Percentiles rank a stretch among this genome's conserved stretches.
Evolutionary conservation across 164 flowering plant species (phyloP).

Genomic region (Vitis amurensis): DNA sequence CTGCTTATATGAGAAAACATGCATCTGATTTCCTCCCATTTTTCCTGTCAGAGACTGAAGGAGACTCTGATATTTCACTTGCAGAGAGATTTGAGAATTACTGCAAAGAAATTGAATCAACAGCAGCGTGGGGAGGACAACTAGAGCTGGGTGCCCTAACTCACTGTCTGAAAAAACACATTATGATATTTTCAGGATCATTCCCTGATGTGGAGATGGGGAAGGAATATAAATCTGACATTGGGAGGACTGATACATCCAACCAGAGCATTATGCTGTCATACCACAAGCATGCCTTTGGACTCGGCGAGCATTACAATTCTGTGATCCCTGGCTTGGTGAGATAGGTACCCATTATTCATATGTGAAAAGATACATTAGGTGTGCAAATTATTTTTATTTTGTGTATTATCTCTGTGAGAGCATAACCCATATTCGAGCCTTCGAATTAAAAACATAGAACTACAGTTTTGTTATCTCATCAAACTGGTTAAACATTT

Average conservation of each 20-base stretch:
- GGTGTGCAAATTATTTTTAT: too few species aligned
- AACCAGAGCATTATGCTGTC: slow-evolving; percentile 63
- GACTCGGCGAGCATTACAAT: slow-evolving; percentile 97
- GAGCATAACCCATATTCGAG: too few species aligned
- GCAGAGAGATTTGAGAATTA: slow-evolving; percentile 67
- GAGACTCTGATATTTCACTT: slow-evolving; percentile 45
- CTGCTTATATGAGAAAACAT: slow-evolving; percentile 75
- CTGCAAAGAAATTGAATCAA: slow-evolving; percentile 79
- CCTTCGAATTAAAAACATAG: too few species aligned
- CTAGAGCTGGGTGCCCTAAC: slow-evolving; percentile 88
- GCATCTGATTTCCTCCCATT: slow-evolving; percentile 76
- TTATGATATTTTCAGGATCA: slow-evolving; percentile 76
- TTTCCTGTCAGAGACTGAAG: slow-evolving; percentile 64
- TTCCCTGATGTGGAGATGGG: slow-evolving; percentile 99
- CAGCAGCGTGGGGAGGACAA: slow-evolving; percentile 97
- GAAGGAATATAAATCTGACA: slow-evolving; percentile 46
- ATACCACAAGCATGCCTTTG: slow-evolving; percentile 85
- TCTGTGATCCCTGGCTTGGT: slow-evolving; percentile 55
- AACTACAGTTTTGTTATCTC: too few species aligned
- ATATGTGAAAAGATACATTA: neutral
- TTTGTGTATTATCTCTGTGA: too few species aligned
- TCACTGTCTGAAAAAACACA: slow-evolving; percentile 79
- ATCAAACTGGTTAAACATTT: too few species aligned
- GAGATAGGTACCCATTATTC: slow-evolving; percentile 16
- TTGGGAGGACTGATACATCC: slow-evolving; percentile 17